Evolutionary conservation across 148 eudicot species (phyloP).

Genomic region (Polygonum maritimum): DNA sequence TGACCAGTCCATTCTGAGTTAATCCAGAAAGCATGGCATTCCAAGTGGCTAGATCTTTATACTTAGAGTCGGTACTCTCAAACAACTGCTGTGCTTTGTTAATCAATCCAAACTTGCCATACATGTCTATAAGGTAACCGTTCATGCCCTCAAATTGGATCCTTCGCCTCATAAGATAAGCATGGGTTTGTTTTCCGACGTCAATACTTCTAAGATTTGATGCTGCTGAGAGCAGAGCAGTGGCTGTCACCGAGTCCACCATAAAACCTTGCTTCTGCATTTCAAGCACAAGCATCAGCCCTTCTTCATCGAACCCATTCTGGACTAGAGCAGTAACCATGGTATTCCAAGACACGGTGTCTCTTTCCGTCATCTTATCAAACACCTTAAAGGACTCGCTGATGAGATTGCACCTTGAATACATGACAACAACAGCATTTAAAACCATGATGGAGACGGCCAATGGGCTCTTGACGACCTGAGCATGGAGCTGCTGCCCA

Average conservation of each 20-base stretch:
- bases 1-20: conserved; percentile 52
- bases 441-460: conserved; percentile 28
- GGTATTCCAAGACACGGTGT: conserved; percentile 80
- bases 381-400: conserved; percentile 59
- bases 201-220: conserved; percentile 64
- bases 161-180: conserved; percentile 54
- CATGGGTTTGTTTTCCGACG: conserved; percentile 77
- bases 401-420: conserved; percentile 69
- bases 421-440: conserved; percentile 69
- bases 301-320: conserved; percentile 64
- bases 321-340: conserved; percentile 76
- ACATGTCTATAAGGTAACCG: conserved; percentile 85
- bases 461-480: conserved; percentile 37
- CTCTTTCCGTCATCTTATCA: conserved; percentile 63
- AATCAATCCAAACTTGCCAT: conserved; percentile 58
- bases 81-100: conserved; percentile 40
- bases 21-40: conserved; percentile 72
- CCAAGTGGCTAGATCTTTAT: conserved; percentile 78
- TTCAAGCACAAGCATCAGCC: conserved; percentile 72
- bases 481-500: conserved; percentile 67
- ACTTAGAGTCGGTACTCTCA: conserved; percentile 24
- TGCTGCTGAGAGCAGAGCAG: conserved; percentile 74
- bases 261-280: conserved; percentile 72
- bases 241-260: conserved; percentile 57
- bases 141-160: conserved; percentile 72